Conservation (phyloP, 2,329 filamentous ascomycete genomes). For the Beauveria australis region DNA sequence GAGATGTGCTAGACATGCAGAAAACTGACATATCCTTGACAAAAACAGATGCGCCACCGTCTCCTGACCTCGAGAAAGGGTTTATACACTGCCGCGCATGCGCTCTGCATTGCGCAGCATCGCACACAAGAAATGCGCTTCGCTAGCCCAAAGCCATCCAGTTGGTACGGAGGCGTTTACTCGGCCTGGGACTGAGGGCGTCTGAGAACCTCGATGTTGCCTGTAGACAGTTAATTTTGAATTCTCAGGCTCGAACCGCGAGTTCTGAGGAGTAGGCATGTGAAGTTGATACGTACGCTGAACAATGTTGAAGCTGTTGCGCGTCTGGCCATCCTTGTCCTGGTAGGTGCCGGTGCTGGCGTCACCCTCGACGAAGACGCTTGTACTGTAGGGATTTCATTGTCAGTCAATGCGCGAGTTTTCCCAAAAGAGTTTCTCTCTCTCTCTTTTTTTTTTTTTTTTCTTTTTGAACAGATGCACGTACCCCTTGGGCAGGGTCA, state of each 20-base stretch:
- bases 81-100: not conserved
- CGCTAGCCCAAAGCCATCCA: not conserved
- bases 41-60: not conserved
- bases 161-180: conserved; percentile 3
- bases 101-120: not conserved
- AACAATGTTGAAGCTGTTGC: conserved; percentile 57
- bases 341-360: conserved; percentile 60
- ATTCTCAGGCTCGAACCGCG: too few relatives aligned
- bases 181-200: conserved; percentile 27
- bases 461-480: conserved; percentile 25
- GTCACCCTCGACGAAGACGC: conserved; percentile 80
- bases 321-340: conserved; percentile 61
- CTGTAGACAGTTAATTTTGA: conserved; percentile 19
- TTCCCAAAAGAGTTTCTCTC: not conserved
- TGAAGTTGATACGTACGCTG: conserved; percentile 61
- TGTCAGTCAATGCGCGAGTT: not conserved
- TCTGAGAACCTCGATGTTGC: conserved; percentile 37
- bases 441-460: not conserved
- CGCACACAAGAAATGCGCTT: not conserved
- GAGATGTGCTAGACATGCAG: not conserved
- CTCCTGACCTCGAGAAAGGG: not conserved
- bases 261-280: not conserved
- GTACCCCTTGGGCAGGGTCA: conserved; percentile 76
- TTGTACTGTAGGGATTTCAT: conserved; percentile 44
- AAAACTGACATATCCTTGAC: not conserved